Evolutionary conservation across 805 yeast species (phyloP).

Genomic region (Schizosaccharomyces osmophilus): DNA sequence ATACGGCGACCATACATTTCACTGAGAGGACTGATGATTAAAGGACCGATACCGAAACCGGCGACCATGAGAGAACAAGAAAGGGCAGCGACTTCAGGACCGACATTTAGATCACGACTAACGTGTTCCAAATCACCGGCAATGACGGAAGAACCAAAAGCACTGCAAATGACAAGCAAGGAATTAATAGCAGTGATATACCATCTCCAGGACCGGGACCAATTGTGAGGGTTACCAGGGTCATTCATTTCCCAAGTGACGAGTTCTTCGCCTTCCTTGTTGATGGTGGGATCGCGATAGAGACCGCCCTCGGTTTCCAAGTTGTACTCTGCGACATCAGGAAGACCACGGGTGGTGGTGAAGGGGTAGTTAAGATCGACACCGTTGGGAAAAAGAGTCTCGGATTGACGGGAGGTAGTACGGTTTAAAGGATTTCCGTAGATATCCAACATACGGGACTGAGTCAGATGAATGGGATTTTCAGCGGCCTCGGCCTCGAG

Average conservation of each 20-base stretch:
- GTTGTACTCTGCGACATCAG: background rate
- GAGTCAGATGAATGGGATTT: background rate
- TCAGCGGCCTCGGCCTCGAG: background rate
- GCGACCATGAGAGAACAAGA: conserved; percentile 70
- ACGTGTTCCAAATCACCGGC: conserved; percentile 64
- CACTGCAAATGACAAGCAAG: conserved; percentile 59
- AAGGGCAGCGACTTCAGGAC: conserved; percentile 53
- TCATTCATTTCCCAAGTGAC: conserved; percentile 62
- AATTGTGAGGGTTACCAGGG: conserved; percentile 49
- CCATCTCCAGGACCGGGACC: conserved; percentile 7
- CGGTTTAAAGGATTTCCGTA: background rate
- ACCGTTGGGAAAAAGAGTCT: conserved; percentile 1
- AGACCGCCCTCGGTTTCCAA: background rate
- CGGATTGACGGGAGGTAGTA: background rate
- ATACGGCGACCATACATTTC: conserved; percentile 73
- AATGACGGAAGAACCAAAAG: conserved; percentile 78
- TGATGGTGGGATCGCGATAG: background rate
- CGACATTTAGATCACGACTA: conserved; percentile 39
- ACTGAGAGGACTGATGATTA: conserved; percentile 70
- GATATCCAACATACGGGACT: background rate
- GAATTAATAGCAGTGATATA: conserved; percentile 44
- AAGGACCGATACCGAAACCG: conserved; percentile 71
- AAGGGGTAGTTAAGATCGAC: conserved; percentile 1
- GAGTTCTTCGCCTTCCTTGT: conserved; percentile 24
- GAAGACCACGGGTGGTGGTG: background rate